Base-by-base conservation (phyloP, 768 basidiomycete genomes). In the Lentinula guzmanii region DNA sequence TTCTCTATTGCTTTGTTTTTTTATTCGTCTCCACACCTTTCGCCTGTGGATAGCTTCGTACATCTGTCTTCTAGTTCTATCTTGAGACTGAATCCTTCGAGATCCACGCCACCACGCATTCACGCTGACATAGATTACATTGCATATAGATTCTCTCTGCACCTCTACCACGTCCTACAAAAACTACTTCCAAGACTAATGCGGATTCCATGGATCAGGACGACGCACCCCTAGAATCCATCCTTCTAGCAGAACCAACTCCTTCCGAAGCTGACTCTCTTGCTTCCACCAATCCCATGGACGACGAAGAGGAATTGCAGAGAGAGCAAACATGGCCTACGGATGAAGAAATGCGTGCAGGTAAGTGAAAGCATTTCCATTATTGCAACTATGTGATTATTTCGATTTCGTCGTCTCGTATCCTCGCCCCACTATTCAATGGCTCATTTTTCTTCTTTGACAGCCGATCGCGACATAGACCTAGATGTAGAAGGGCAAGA, bases 301-400 rank as follows among this genome's bases (percentile, higher is more conserved):
- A 98, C 67, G 87, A 92, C 61, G 81, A 97, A 73, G 85, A 82
- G 39, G 39, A 56, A 8, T 28, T 56, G 21, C 39, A 24, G 1
- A 97, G 96, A 70, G 96, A 99, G 68, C 96, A 99, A 72, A 99
- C 96, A 0, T 98, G 96, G 95, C 96, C 96, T 0, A 96, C 94
- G 0, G 94, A 98, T 71, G 96, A 98, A 69, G 96, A 98, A 71
- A 92, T 98, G 87, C 77, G 76, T 21, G 81, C 74, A 5, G 16
- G 41, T 56, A 16, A 56, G 74, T 68, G 0, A 10, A 43, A 4
- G n/a, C 21, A 24, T 39, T 15, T 43, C 42, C 37, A 8, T 39
- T 43, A 28, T 52, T n/a, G 2, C 21, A 51, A 15, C 31, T 1
- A 4, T 16, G 10, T 10, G 50, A 24, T 24, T 1, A 11, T 51